Evolutionary conservation across 108 stramenopile genomes (phyloP).

Genomic region (Mediolabrus comicus): DNA sequence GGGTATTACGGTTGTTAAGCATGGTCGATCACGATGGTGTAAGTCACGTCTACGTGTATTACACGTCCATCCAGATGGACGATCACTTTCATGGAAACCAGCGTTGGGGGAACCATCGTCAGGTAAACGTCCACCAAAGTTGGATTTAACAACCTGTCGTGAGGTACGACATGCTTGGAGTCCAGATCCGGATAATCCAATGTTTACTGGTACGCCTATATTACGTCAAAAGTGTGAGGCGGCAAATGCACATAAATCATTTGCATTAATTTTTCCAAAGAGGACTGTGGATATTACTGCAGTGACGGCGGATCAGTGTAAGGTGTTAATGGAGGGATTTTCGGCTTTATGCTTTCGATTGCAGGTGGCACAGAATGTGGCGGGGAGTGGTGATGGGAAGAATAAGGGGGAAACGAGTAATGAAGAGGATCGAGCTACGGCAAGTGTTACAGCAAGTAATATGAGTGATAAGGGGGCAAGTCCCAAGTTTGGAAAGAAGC

Average conservation of each 20-base stretch:
- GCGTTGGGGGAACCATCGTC: constrained; percentile 81
- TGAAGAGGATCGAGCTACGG: constrained; percentile 60
- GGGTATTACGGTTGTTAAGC: constrained; percentile 89
- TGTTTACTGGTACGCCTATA: constrained; percentile 89
- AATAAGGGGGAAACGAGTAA: constrained; percentile 28
- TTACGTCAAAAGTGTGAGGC: constrained; percentile 89
- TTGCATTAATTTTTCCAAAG: constrained; percentile 86
- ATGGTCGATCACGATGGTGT: constrained; percentile 86
- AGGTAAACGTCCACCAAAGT: constrained; percentile 77
- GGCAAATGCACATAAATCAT: constrained; percentile 87
- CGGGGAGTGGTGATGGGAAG: constrained; percentile 46
- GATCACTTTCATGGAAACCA: constrained; percentile 84
- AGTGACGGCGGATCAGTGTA: constrained; percentile 91
- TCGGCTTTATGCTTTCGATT: constrained; percentile 84
- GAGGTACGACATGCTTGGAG: constrained; percentile 92
- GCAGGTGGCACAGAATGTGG: constrained; percentile 81
- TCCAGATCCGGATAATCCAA: constrained; percentile 86
- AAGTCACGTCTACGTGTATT: constrained; percentile 82
- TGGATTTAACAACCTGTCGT: constrained; percentile 76
- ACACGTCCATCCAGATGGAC: constrained; percentile 87
- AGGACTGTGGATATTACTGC: constrained; percentile 90
- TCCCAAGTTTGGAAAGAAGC: constrained; percentile 5
- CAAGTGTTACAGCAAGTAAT: constrained; percentile 75
- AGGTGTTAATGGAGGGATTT: constrained; percentile 91
- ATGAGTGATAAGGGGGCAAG: constrained; percentile 9